Evolutionary conservation across 2,329 filamentous ascomycete genomes (phyloP).

Genomic region (Talaromyces pinophilus): DNA sequence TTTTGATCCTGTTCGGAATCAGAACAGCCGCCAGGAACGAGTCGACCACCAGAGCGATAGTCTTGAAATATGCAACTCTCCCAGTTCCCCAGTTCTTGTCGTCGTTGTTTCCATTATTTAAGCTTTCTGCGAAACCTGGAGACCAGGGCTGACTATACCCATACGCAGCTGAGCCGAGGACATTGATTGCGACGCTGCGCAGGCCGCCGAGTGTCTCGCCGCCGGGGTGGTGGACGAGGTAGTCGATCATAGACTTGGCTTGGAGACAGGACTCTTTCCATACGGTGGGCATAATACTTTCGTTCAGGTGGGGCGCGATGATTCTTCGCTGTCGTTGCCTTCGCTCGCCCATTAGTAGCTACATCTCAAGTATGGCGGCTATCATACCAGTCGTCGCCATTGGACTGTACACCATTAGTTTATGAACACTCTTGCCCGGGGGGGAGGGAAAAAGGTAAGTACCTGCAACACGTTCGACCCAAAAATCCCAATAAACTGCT

Average conservation of each 20-base stretch:
- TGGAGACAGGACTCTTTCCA: constrained; percentile 39
- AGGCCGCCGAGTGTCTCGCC: constrained; percentile 34
- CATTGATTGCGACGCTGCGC: constrained; percentile 42
- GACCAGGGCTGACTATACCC: constrained; percentile 35
- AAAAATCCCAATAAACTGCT: constrained; percentile 36
- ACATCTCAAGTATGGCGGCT: too few relatives aligned
- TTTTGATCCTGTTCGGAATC: constrained; percentile 31
- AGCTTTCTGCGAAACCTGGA: constrained; percentile 27
- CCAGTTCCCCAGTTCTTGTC: constrained; percentile 22
- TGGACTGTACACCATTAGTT: constrained; percentile 24
- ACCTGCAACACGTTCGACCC: constrained; percentile 40
- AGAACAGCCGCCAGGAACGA: constrained; percentile 34
- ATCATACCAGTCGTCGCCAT: constrained; percentile 35
- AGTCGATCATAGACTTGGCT: constrained; percentile 34
- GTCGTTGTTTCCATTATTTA: background rate
- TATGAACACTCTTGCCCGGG: background rate
- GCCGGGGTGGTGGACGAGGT: constrained; percentile 30
- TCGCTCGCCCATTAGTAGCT: background rate
- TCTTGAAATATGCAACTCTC: constrained; percentile 36
- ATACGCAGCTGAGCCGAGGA: constrained; percentile 40
- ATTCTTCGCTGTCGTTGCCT: constrained; percentile 40
- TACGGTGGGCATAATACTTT: constrained; percentile 39
- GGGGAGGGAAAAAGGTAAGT: background rate
- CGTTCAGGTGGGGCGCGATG: constrained; percentile 41
- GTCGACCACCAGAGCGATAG: constrained; percentile 34